These are phyloP conservation scores for Candida verbasci DNA, from an alignment of 805 yeast species.

Conservation along the genomic window DNA sequence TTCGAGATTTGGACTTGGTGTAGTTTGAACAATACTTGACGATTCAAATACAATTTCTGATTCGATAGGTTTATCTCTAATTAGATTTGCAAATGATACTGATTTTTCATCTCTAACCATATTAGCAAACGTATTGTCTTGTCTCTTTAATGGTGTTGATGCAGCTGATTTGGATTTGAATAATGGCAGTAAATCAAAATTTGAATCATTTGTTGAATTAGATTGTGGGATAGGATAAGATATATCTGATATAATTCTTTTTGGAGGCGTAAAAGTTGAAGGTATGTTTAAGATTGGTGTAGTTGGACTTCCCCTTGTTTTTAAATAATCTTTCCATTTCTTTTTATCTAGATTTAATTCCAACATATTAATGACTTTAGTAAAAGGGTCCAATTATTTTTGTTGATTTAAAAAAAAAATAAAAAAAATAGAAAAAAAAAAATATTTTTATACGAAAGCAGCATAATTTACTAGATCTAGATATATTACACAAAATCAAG, in stretches of 20 bases:
- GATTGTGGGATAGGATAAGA: slow-evolving; percentile 2
- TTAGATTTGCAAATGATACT: slow-evolving; percentile 4
- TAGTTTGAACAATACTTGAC: slow-evolving; percentile 11
- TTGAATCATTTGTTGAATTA: background rate
- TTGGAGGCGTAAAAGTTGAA: background rate
- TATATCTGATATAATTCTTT: slow-evolving; percentile 1
- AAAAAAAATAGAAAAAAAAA: no score
- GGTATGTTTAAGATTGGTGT: background rate
- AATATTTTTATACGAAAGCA: no score
- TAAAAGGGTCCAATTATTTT: no score
- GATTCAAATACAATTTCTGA: background rate
- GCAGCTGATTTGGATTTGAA: background rate
- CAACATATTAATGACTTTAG: no score
- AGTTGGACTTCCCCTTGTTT: slow-evolving; percentile 4
- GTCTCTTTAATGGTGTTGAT: background rate
- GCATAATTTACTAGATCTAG: no score
- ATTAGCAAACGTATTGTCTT: slow-evolving; percentile 2
- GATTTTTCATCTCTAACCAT: slow-evolving; percentile 4
- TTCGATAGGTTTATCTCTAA: slow-evolving; percentile 3
- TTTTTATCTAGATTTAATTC: slow-evolving; percentile 4
- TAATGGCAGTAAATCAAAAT: slow-evolving; percentile 2
- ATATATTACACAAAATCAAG: no score
- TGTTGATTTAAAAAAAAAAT: no score
- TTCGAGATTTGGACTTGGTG: slow-evolving; percentile 3
- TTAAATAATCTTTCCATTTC: slow-evolving; percentile 3